A percentile compares a stretch with the other conserved stretches of the same genome.
These are phyloP conservation scores for Phytophthora chlamydospora DNA, from an alignment of 352 stramenopile genomes.

Conservation along the genomic window DNA sequence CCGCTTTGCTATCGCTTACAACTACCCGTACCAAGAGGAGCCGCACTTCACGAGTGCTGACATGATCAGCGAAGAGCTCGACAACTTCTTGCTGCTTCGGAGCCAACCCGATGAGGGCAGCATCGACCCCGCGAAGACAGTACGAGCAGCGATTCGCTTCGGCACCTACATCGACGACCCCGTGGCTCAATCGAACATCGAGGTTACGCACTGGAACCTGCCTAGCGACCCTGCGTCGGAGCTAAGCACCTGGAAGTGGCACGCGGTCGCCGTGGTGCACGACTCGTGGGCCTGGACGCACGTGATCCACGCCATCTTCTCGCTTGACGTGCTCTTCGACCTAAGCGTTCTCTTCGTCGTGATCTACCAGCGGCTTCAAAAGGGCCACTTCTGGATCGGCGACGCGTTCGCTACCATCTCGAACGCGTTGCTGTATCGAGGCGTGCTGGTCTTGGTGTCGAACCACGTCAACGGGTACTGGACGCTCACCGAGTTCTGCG, in stretches of 20 bases:
- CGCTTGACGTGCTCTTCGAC: constrained; percentile 34
- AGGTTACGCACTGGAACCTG: constrained; percentile 34
- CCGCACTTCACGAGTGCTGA: constrained; percentile 17
- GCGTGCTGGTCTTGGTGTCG: constrained; percentile 31
- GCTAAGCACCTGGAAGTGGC: constrained; percentile 33
- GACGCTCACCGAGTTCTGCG: constrained; percentile 42
- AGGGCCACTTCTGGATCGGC: constrained; percentile 46
- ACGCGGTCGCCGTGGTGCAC: constrained; percentile 20
- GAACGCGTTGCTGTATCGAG: constrained; percentile 32
- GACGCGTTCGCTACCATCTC: constrained; percentile 53
- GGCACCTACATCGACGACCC: constrained; percentile 42
- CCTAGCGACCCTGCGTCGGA: constrained; percentile 21
- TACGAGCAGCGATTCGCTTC: constrained; percentile 32
- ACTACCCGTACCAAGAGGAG: constrained; percentile 32
- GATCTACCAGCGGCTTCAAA: constrained; percentile 31
- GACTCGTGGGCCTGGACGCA: constrained; percentile 61
- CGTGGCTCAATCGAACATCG: constrained; percentile 47
- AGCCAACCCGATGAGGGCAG: constrained; percentile 3
- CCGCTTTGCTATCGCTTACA: constrained; percentile 25
- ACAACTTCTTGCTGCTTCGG: constrained; percentile 28
- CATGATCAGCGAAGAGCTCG: constrained; percentile 10
- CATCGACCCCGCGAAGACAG: constrained; percentile 17
- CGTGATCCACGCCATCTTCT: constrained; percentile 42
- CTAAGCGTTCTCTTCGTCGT: constrained; percentile 42
- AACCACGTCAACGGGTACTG: constrained; percentile 51